Evolutionary conservation across 805 yeast species (phyloP).

Genomic region (Suhomyces sp.): DNA sequence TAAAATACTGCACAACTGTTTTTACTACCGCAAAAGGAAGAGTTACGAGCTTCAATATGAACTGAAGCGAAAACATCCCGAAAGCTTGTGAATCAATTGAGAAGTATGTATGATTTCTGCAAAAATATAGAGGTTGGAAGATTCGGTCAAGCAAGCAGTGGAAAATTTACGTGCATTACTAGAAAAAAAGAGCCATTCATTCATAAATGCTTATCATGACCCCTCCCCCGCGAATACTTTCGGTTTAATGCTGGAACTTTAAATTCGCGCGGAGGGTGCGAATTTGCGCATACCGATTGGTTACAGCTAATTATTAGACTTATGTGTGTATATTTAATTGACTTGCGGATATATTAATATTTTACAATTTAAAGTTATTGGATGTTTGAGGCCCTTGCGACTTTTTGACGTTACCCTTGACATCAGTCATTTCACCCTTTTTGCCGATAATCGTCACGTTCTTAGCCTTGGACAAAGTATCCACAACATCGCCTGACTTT

Average conservation of each 20-base stretch:
- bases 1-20: conserved; percentile 25
- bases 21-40: conserved; percentile 21
- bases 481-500: conserved; percentile 61
- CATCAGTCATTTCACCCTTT: conserved; percentile 71
- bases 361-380: conserved; percentile 25
- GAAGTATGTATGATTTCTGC: neutral
- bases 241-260: neutral
- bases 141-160: neutral
- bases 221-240: neutral
- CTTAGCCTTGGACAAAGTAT: conserved; percentile 67
- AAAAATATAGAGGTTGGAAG: neutral
- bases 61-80: conserved; percentile 18
- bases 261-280: neutral
- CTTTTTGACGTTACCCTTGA: conserved; percentile 62
- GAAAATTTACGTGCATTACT: neutral
- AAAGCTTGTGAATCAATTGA: neutral
- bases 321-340: neutral
- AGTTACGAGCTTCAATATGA: conserved; percentile 18
- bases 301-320: neutral
- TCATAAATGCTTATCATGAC: neutral
- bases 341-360: neutral
- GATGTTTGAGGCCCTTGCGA: conserved; percentile 31
- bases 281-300: neutral
- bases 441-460: conserved; percentile 76
- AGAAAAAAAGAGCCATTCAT: neutral